phyloP scores from a whole-genome alignment of 805 yeast genomes.

The Tetrapisispora nanseiensis region DNA sequence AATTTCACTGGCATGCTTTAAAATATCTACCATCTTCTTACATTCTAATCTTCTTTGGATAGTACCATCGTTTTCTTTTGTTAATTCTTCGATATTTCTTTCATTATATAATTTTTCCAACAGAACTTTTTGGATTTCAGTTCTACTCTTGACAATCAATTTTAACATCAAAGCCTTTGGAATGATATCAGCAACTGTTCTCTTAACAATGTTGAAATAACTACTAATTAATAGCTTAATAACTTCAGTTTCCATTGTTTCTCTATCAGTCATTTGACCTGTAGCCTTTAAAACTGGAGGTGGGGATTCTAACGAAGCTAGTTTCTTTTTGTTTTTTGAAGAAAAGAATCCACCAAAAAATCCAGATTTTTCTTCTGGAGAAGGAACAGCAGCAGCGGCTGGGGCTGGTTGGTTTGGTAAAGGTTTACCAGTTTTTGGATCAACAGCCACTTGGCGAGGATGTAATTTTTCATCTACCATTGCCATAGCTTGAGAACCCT shows the following conservation, averaged over 20 bases:
- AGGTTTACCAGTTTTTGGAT: slow-evolving; percentile 86
- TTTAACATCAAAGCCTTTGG: slow-evolving; percentile 95
- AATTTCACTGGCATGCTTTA: slow-evolving; percentile 82
- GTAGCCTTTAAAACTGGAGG: slow-evolving; percentile 90
- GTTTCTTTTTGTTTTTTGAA: slow-evolving; percentile 83
- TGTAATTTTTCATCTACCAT: slow-evolving; percentile 79
- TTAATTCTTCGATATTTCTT: slow-evolving; percentile 62
- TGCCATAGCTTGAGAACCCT: slow-evolving; percentile 91
- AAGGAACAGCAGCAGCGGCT: slow-evolving; percentile 22
- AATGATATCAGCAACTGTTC: slow-evolving; percentile 85
- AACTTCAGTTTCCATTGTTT: slow-evolving; percentile 93
- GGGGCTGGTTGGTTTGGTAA: slow-evolving; percentile 35
- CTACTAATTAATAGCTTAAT: slow-evolving; percentile 85
- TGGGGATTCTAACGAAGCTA: slow-evolving; percentile 95
- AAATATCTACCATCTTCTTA: slow-evolving; percentile 86
- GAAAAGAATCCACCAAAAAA: slow-evolving; percentile 95
- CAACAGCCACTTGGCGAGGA: slow-evolving; percentile 63
- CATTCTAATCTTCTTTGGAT: slow-evolving; percentile 94
- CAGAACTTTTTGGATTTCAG: slow-evolving; percentile 81
- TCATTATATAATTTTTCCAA: slow-evolving; percentile 71
- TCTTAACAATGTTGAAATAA: slow-evolving; percentile 84
- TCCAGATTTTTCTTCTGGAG: slow-evolving; percentile 46
- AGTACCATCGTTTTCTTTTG: slow-evolving; percentile 85
- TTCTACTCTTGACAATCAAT: slow-evolving; percentile 73
- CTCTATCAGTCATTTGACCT: slow-evolving; percentile 86